Percentiles rank a stretch among this genome's conserved stretches.
Evolutionary conservation across 1,284 basidiomycete species (phyloP).

Genomic region (Moesziomyces globuligerus): DNA sequence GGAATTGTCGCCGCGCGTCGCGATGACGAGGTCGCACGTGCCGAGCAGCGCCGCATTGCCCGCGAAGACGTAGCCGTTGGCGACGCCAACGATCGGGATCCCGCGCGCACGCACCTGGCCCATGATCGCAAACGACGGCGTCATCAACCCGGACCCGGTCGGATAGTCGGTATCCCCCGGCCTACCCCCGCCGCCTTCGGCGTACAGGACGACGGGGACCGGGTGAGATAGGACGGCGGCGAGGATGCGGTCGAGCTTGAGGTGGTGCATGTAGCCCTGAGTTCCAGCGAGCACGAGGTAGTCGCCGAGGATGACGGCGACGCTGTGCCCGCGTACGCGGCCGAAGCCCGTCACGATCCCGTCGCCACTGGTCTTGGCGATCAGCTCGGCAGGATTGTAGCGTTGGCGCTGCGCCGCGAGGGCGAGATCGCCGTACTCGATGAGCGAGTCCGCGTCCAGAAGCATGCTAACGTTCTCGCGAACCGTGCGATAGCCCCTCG

Average conservation of each 20-base stretch:
- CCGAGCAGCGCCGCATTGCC: constrained; percentile 54
- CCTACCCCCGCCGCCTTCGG: constrained; percentile 53
- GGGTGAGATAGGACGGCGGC: constrained; percentile 23
- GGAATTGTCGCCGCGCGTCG: constrained; percentile 22
- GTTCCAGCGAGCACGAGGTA: constrained; percentile 54
- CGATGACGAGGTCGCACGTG: constrained; percentile 50
- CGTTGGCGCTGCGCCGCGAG: constrained; percentile 40
- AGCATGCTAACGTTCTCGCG: constrained; percentile 47
- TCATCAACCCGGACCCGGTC: constrained; percentile 26
- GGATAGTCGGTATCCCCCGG: constrained; percentile 48
- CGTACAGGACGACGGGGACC: constrained; percentile 48
- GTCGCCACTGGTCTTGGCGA: constrained; percentile 37
- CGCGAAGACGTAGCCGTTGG: constrained; percentile 53
- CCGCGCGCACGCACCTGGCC: constrained; percentile 36
- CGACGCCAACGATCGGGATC: constrained; percentile 44
- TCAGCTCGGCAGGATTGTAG: constrained; percentile 11
- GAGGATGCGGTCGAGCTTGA: constrained; percentile 52
- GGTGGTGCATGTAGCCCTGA: constrained; percentile 50
- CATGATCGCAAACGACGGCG: constrained; percentile 51
- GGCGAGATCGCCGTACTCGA: constrained; percentile 49
- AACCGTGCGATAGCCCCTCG: constrained; percentile 40
- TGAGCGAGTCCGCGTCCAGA: constrained; percentile 33
- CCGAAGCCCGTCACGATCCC: constrained; percentile 53
- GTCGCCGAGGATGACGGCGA: constrained; percentile 42
- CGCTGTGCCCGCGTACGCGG: constrained; percentile 14